Conservation (phyloP, 2,329 filamentous ascomycete genomes). For the Aspergillus carbonarius region DNA sequence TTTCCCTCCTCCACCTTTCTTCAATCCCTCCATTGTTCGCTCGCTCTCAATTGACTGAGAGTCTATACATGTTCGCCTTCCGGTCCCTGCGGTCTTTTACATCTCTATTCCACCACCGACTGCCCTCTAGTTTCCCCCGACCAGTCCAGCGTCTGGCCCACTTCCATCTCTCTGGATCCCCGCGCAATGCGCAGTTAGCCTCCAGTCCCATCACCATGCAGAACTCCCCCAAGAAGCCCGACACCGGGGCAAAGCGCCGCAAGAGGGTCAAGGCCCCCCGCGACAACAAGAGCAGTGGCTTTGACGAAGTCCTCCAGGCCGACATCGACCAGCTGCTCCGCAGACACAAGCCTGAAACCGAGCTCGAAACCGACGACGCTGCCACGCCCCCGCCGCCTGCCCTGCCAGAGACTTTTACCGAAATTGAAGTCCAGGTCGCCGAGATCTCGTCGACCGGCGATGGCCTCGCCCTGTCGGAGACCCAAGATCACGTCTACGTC, state of each 20-base stretch:
- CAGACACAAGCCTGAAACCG: constrained; percentile 24
- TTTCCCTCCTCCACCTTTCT: constrained; percentile 1
- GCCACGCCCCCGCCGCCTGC: constrained; percentile 20
- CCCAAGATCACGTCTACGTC: constrained; percentile 71
- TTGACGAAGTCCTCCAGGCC: constrained; percentile 64
- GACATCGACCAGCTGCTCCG: constrained; percentile 56
- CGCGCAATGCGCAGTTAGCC: constrained; percentile 23
- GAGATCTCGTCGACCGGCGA: constrained; percentile 90
- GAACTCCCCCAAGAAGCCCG: constrained; percentile 25
- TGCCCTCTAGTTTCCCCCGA: constrained; percentile 1
- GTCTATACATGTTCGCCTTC: constrained; percentile 11
- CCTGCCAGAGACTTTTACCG: constrained; percentile 66
- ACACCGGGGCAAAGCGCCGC: constrained; percentile 27
- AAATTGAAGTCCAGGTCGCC: constrained; percentile 78
- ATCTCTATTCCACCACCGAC: background rate
- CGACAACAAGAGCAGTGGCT: constrained; percentile 61
- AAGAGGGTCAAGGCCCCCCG: constrained; percentile 57
- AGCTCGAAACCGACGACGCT: constrained; percentile 29
- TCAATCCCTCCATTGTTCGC: background rate
- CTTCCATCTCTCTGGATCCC: constrained; percentile 10
- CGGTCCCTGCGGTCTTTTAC: constrained; percentile 6
- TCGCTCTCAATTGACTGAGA: background rate
- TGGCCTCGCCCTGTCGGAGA: constrained; percentile 72
- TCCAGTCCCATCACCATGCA: constrained; percentile 24
- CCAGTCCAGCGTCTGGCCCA: constrained; percentile 9